Base-by-base conservation (phyloP, 2,329 filamentous ascomycete genomes). In the Penicillium italicum region DNA sequence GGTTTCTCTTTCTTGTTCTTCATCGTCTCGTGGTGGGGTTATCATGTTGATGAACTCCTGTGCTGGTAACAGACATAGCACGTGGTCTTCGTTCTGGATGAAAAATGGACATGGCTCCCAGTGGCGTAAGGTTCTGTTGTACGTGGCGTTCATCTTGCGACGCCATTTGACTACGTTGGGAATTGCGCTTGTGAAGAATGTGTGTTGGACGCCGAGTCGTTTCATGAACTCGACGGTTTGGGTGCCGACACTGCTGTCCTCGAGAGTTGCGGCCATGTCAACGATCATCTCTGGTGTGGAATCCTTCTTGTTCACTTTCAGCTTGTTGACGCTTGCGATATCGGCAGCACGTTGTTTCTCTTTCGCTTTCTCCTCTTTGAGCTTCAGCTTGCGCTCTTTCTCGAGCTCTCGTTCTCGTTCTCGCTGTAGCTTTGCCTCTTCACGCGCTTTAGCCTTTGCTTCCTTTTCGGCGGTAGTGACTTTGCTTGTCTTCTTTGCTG, bases 271-370 rank as follows among this genome's bases (percentile, higher is more conserved):
- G 0, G 89, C 82, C 24, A 93, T 75, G 62, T 90, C 83, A 1
- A 91, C 79, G 48, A 93, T 86, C 89, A 94, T 93, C 70, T 94
- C 89, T 0, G 81, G 81, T 0, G 85, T 83, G 0, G 88, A 88
- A 0, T 85, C 76, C 62, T 89, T 90, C 74, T 90, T 91, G 73
- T 91, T 85, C 0, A 83, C 85, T 49, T 85, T 84, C 10, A 86
- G 74, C 65, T 87, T 90, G 72, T 93, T 93, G 40, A 85, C 88
- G 59, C 89, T 85, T 3, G 84, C 84, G 22, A 92, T 74, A 8
- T 89, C 87, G 7, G 83, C 82, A 11, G 83, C 84, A 3, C 78
- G 77, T 60, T 86, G 81, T 64, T 87, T 90, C 61, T 90, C 84
- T 7, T 76, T 74, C 0, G 79, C 80, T 60, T 83, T 88, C 48